A percentile compares a stretch with the other conserved stretches of the same genome.
Evolutionary conservation across 805 yeast species (phyloP).

Genomic region (Nakazawaea populi): DNA sequence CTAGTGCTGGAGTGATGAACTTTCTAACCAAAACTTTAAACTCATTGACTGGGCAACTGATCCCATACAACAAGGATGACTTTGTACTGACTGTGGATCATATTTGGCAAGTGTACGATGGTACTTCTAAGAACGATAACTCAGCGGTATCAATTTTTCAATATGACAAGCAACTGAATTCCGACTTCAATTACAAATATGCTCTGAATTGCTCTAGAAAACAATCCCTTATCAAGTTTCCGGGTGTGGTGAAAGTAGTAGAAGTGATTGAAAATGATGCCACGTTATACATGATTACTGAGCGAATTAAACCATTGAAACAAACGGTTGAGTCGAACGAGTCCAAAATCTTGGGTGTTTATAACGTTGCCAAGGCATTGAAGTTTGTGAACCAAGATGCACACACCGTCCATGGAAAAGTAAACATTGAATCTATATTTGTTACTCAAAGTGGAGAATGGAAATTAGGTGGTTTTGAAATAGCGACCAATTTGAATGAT

Average conservation of each 20-base stretch:
- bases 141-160: slow-evolving; percentile 59
- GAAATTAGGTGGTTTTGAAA: slow-evolving; percentile 80
- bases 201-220: slow-evolving; percentile 41
- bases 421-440: slow-evolving; percentile 52
- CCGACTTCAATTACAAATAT: slow-evolving; percentile 22
- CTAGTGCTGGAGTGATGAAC: slow-evolving; percentile 35
- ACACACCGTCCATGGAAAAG: slow-evolving; percentile 56
- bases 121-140: slow-evolving; percentile 44
- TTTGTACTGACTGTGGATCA: slow-evolving; percentile 21
- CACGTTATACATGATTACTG: slow-evolving; percentile 57
- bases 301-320: slow-evolving; percentile 51
- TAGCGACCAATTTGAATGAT: slow-evolving; percentile 45
- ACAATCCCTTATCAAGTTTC: slow-evolving; percentile 55
- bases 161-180: slow-evolving; percentile 38
- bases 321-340: slow-evolving; percentile 23
- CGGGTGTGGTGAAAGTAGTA: slow-evolving; percentile 58
- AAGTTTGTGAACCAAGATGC: slow-evolving; percentile 54
- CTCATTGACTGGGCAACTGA: slow-evolving; percentile 47
- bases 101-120: slow-evolving; percentile 63
- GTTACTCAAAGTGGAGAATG: slow-evolving; percentile 73
- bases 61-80: slow-evolving; percentile 54
- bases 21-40: slow-evolving; percentile 61
- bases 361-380: slow-evolving; percentile 47
- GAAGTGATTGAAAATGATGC: slow-evolving; percentile 63
- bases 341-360: slow-evolving; percentile 47